Base-by-base conservation (phyloP, 495 filamentous ascomycete genomes). In the Opeltia flavorubescens region DNA sequence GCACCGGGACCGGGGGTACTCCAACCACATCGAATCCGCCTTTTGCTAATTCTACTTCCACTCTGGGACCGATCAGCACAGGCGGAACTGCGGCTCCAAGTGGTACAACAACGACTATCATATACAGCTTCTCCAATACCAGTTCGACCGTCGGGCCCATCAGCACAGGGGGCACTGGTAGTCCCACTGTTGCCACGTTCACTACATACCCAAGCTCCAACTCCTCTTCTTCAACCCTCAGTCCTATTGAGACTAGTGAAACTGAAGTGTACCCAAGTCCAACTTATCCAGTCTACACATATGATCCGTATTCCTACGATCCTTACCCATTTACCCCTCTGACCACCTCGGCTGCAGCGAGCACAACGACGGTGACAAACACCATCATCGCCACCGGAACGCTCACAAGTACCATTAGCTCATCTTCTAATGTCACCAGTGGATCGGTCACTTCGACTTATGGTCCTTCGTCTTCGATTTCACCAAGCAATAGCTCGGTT, bases 371-470 rank as follows among this genome's bases (percentile, higher is more conserved):
- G 5, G 15, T 38, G 6, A 38, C 34, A 8, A 38, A 3, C 17
- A 40, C 36, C 36, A 17, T 40, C 36, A 40, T n/a, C 36, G 18
- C 36, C 36, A 40, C 36, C n/a, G 36, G 36, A 11, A 40, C 36
- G 15, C 23, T 41, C 18, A 41, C 38, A 17, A 41, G 38, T 25
- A 41, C 38, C 38, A 17, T 41, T 21, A 41, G 18, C 21, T 41
- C 38, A 13, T 41, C 38, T 21, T 41, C 38, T 15, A 20, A 12
- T 21, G 1, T 24, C 17, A 40, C n/a, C 36, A 40, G n/a, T 40
- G 13, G 29, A n/a, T n/a, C n/a, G n/a, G n/a, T n/a, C n/a, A n/a
- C n/a, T n/a, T n/a, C n/a, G n/a, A n/a, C n/a, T n/a, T n/a, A n/a
- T n/a, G n/a, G n/a, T n/a, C n/a, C n/a, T n/a, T n/a, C n/a, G n/a